A percentile compares a stretch with the other conserved stretches of the same genome.
These are phyloP conservation scores for Nemophila menziesii DNA, from an alignment of 257 asterid species.

Conservation along the genomic window DNA sequence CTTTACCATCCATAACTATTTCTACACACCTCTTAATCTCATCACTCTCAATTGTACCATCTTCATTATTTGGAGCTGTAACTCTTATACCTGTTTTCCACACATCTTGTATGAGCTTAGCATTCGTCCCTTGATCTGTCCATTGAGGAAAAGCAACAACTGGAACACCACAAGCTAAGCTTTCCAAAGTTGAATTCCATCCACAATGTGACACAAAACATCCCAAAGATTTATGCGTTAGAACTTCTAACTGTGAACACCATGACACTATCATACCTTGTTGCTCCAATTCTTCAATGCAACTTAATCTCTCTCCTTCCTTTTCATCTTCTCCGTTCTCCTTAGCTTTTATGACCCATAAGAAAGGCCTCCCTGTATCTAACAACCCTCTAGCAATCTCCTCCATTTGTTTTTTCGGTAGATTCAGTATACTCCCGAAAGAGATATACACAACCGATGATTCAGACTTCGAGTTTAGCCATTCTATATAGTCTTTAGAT, in stretches of 20 bases:
- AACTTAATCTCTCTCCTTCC: constrained; percentile 6
- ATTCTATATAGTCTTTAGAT: constrained; percentile 20
- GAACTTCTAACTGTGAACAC: constrained; percentile 49
- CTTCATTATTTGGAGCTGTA: constrained; percentile 20
- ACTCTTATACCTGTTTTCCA: constrained; percentile 51
- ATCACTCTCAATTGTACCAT: constrained; percentile 22
- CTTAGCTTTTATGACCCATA: constrained; percentile 32
- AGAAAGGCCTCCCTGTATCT: constrained; percentile 25
- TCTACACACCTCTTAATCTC: constrained; percentile 37
- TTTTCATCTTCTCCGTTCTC: constrained; percentile 11
- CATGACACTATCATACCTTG: constrained; percentile 42
- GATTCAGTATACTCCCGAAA: constrained; percentile 36
- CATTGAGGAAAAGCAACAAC: constrained; percentile 34
- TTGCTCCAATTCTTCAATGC: constrained; percentile 4
- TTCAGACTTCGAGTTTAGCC: constrained; percentile 30
- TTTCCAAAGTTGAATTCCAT: constrained; percentile 58
- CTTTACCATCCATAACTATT: constrained; percentile 37
- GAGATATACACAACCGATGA: constrained; percentile 43
- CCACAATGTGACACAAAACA: constrained; percentile 61
- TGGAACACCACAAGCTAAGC: constrained; percentile 43
- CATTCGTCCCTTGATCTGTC: constrained; percentile 42
- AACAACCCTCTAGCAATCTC: constrained; percentile 34
- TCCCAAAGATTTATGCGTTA: constrained; percentile 34
- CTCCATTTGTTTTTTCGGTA: constrained; percentile 26
- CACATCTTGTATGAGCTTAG: constrained; percentile 50